phyloP scores from a whole-genome alignment of 345 rosid species.

The Adansonia digitata region DNA sequence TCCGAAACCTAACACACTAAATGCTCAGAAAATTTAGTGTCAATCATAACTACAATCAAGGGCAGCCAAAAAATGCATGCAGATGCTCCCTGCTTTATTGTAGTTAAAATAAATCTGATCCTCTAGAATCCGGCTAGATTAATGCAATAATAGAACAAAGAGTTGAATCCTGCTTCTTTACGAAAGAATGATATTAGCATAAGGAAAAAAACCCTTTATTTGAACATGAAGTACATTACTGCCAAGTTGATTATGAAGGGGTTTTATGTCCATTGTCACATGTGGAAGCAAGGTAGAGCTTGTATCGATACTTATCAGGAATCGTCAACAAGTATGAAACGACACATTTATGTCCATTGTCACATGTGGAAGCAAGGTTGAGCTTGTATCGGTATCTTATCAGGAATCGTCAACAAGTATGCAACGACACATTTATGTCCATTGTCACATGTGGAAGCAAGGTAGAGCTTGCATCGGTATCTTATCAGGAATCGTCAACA shows the following conservation, averaged over 20 bases:
- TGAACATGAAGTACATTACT: neutral
- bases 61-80: neutral
- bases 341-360: too few relatives aligned
- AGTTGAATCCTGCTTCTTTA: neutral
- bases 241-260: neutral
- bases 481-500: neutral
- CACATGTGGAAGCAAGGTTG: too few relatives aligned
- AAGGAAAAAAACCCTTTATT: neutral
- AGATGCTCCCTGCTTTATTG: neutral
- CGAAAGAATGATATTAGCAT: neutral
- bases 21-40: neutral
- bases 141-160: neutral
- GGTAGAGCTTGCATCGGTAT: neutral
- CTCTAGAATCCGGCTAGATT: neutral
- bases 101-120: neutral
- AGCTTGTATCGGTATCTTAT: too few relatives aligned
- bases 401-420: too few relatives aligned
- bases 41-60: neutral
- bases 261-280: too few relatives aligned
- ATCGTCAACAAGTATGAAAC: too few relatives aligned
- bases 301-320: too few relatives aligned
- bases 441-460: neutral
- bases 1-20: neutral
- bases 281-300: too few relatives aligned
- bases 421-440: too few relatives aligned